Evolutionary conservation across 2,329 filamentous ascomycete genomes (phyloP), one percentile per base, ranked within the genome.

Genomic region (Trichoderma brevicompactum): DNA sequence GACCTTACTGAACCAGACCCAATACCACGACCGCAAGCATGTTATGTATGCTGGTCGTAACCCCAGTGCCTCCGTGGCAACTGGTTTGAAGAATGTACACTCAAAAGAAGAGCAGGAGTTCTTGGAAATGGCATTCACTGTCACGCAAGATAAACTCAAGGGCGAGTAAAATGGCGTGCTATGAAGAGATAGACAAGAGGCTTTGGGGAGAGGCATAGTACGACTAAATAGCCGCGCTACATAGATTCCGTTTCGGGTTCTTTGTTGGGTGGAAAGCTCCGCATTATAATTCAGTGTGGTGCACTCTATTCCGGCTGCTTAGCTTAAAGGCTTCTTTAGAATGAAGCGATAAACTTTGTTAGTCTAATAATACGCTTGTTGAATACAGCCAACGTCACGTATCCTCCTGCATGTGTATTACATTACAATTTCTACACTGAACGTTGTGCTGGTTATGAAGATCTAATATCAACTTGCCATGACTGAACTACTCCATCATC

Each of bases 41-140:
- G 93, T 97, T 76, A 92, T 97, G 88, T 99, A 98, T 79, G 95
- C 95, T 67, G 95, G 95, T 71, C 90, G 95, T 73, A 90, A 93
- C 80, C 94, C 94, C 43, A 97, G 92, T 75, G 94, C 95, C 15
- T 94, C 90, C 69, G 94, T 98, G 32, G 95, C 95, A 43, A 97
- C 94, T 63, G 95, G 95, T 79, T 81, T 95, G 75, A 99, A 99
- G 88, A 82, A 85, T 50, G 87, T 85, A 64, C 95, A 99, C 80
- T 81, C 88, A 80, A 96, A 94, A 86, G 95, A 99, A 83, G 95
- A 98, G 85, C 85, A 91, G 77, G 92, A 95, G 54, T 79, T 99
- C 72, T 80, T 94, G 70, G 80, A 89, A 75, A 83, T 80, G 79
- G 87, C 87, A 63, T 89, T 89, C 72, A 81, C 79, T 12, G 86